These are phyloP conservation scores for Hondaea fermentalgiana DNA, from an alignment of 108 stramenopile genomes.

Conservation along the genomic window DNA sequence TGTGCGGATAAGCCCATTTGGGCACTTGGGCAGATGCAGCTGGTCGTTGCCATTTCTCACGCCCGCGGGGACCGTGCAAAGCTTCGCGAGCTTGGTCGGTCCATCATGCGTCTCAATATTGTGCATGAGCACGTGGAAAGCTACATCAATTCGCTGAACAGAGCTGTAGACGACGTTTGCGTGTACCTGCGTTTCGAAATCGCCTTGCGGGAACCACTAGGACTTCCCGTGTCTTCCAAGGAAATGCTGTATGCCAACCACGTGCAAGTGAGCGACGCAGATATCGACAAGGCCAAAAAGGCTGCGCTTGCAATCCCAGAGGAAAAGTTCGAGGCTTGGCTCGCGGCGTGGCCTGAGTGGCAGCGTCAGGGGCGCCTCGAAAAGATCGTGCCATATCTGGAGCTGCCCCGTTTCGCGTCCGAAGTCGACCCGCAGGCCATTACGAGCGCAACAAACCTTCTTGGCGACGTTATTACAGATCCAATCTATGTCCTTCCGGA, in stretches of 20 bases:
- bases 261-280: background rate
- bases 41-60: background rate
- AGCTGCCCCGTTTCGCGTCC: background rate
- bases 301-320: background rate
- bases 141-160: background rate
- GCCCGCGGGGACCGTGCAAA: background rate
- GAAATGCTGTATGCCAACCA: background rate
- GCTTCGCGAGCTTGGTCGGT: background rate
- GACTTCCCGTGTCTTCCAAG: background rate
- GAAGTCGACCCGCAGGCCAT: background rate
- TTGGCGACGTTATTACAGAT: background rate
- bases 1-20: conserved; percentile 9
- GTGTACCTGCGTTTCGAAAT: background rate
- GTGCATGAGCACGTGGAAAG: background rate
- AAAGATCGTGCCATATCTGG: background rate
- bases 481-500: background rate
- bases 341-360: background rate
- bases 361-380: background rate
- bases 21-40: background rate
- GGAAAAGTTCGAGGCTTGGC: background rate
- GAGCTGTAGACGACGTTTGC: background rate
- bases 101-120: background rate
- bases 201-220: background rate
- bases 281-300: background rate
- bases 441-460: background rate